Percentiles rank a stretch among this genome's conserved stretches.
Conservation (phyloP, 495 filamentous ascomycete species). For the Daldinia decipiens region DNA sequence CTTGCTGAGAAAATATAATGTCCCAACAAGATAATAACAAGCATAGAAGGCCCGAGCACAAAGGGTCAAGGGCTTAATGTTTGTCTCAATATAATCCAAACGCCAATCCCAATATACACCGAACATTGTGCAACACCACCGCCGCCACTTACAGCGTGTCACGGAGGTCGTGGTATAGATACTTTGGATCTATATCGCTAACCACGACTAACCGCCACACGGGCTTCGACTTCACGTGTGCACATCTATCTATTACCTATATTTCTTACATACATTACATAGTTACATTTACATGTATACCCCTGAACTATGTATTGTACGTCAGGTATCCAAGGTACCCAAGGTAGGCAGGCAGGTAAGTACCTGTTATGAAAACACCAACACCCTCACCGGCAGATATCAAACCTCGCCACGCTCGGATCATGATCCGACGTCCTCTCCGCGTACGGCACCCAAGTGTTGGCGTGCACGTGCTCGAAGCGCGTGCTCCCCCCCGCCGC, state of each 20-base stretch:
- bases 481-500: slow-evolving; percentile 36
- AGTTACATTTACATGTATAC: not conserved
- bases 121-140: not conserved
- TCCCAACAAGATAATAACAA: not conserved
- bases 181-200: not conserved
- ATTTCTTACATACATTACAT: not conserved
- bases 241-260: not conserved
- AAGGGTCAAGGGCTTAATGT: not conserved
- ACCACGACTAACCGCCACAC: not conserved
- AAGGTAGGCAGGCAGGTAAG: not conserved
- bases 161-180: not conserved
- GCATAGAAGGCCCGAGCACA: not conserved
- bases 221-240: not conserved
- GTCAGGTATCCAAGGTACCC: too few species aligned
- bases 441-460: slow-evolving; percentile 64
- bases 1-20: too few species aligned
- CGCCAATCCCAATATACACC: not conserved
- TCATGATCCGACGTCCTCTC: slow-evolving; percentile 68
- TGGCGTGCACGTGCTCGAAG: slow-evolving; percentile 71
- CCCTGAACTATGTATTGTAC: not conserved
- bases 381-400: slow-evolving; percentile 44
- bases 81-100: not conserved
- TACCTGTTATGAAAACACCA: too few species aligned
- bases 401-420: slow-evolving; percentile 64
- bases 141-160: not conserved